A percentile compares a stretch with the other conserved stretches of the same genome.
phyloP scores from a whole-genome alignment of 257 asterid genomes.

The Coffea canephora region DNA sequence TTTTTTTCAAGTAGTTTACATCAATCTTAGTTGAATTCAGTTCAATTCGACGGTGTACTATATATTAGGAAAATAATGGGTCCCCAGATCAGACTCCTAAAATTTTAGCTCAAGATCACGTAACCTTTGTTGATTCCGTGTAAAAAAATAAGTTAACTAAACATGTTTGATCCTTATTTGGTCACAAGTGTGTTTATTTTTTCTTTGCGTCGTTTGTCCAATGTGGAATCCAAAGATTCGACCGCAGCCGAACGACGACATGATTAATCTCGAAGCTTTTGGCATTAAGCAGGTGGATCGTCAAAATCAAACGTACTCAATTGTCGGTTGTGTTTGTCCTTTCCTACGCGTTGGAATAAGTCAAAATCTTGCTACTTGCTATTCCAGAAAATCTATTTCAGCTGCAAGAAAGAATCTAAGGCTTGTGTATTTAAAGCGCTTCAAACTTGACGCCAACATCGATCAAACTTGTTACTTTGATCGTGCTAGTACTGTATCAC shows the following conservation, averaged over 20 bases:
- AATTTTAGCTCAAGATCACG: no score
- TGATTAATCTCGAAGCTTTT: background rate
- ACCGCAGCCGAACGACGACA: constrained; percentile 5
- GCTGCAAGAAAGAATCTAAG: background rate
- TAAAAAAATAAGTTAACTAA: background rate
- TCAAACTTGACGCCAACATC: background rate
- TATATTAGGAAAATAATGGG: background rate
- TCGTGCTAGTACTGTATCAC: background rate
- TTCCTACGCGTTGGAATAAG: background rate
- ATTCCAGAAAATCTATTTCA: background rate
- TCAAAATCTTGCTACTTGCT: background rate
- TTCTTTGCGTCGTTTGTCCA: background rate
- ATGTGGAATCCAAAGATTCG: background rate
- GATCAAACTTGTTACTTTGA: background rate
- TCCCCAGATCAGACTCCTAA: background rate
- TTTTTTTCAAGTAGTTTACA: background rate
- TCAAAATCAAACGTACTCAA: background rate
- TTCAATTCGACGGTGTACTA: background rate
- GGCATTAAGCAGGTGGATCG: constrained; percentile 3
- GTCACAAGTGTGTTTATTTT: background rate
- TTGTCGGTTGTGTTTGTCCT: background rate
- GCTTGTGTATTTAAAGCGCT: background rate
- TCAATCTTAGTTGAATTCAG: background rate
- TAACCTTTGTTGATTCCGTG: background rate
- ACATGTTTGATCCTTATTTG: background rate